Conservation (phyloP, 177 flowering plant genomes). For the Vitis hybrid region DNA sequence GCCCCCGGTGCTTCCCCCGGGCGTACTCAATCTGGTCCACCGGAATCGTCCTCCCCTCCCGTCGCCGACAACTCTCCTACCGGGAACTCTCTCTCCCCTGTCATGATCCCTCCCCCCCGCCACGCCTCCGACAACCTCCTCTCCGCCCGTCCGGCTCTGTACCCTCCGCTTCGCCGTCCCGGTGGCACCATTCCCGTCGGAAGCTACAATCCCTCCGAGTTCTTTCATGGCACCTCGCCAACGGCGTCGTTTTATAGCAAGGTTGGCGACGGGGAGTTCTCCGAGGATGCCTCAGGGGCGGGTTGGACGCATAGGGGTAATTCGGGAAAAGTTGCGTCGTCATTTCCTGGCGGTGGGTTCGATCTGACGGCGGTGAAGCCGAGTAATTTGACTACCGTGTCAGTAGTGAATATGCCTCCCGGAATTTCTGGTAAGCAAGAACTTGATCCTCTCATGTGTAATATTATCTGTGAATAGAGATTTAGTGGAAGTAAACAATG, state of each 20-base stretch:
- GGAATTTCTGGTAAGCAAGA: slow-evolving; percentile 36
- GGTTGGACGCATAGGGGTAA: slow-evolving; percentile 28
- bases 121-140: slow-evolving; percentile 53
- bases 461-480: no score
- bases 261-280: slow-evolving; percentile 38
- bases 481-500: no score
- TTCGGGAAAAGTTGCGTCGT: slow-evolving; percentile 21
- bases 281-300: slow-evolving; percentile 33
- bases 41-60: slow-evolving; percentile 39
- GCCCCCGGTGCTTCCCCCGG: slow-evolving; percentile 56
- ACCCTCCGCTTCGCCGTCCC: slow-evolving; percentile 28
- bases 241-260: slow-evolving; percentile 31
- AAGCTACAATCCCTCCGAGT: slow-evolving; percentile 61
- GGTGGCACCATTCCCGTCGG: slow-evolving; percentile 29
- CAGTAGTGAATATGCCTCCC: slow-evolving; percentile 50
- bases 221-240: slow-evolving; percentile 35
- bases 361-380: slow-evolving; percentile 33
- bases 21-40: slow-evolving; percentile 47
- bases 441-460: no score
- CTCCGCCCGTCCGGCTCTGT: slow-evolving; percentile 20
- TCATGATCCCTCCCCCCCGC: slow-evolving; percentile 90
- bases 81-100: slow-evolving; percentile 80
- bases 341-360: slow-evolving; percentile 52
- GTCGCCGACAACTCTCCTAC: slow-evolving; percentile 42
- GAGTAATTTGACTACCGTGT: slow-evolving; percentile 42